Percentiles rank a stretch among this genome's conserved stretches.
Evolutionary conservation across 1,139 yeast genomes (phyloP).

Genomic region (Geotrichum carabidarum): DNA sequence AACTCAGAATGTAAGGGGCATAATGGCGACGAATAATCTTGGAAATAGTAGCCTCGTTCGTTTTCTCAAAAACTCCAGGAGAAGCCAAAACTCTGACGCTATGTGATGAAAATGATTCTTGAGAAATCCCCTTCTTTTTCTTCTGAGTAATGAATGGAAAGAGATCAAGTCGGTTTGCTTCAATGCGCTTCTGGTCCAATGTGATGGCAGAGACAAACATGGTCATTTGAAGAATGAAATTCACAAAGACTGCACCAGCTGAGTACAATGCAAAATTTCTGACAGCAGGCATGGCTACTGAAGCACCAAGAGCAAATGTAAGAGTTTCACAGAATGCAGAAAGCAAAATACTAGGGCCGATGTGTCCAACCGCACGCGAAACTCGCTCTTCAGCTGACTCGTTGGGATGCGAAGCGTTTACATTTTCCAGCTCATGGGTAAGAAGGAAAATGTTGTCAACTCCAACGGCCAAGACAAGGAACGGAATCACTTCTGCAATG

Average conservation of each 20-base stretch:
- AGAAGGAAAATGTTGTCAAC: conserved; percentile 88
- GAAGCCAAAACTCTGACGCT: conserved; percentile 29
- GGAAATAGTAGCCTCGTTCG: conserved; percentile 37
- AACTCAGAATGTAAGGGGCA: conserved; percentile 56
- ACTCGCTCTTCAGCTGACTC: conserved; percentile 52
- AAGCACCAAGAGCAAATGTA: conserved; percentile 73
- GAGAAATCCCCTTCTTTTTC: conserved; percentile 16
- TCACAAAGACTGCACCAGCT: conserved; percentile 76
- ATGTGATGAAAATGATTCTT: conserved; percentile 26
- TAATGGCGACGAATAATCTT: conserved; percentile 42
- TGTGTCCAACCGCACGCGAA: conserved; percentile 57
- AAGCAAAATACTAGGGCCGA: conserved; percentile 83
- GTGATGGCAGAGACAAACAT: conserved; percentile 69
- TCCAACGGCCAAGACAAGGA: conserved; percentile 85
- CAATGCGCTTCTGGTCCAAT: conserved; percentile 60
- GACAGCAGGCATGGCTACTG: conserved; percentile 93
- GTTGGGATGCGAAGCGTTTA: conserved; percentile 45
- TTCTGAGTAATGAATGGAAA: conserved; percentile 36
- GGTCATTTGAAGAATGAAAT: conserved; percentile 74
- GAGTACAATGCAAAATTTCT: conserved; percentile 86
- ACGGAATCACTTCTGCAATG: conserved; percentile 96
- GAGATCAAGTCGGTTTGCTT: conserved; percentile 55
- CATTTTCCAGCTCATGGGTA: conserved; percentile 66
- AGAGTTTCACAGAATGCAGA: conserved; percentile 72
- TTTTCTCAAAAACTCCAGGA: conserved; percentile 29